Base-by-base conservation (phyloP, 1,284 basidiomycete species). In the Papiliotrema terrestris region DNA sequence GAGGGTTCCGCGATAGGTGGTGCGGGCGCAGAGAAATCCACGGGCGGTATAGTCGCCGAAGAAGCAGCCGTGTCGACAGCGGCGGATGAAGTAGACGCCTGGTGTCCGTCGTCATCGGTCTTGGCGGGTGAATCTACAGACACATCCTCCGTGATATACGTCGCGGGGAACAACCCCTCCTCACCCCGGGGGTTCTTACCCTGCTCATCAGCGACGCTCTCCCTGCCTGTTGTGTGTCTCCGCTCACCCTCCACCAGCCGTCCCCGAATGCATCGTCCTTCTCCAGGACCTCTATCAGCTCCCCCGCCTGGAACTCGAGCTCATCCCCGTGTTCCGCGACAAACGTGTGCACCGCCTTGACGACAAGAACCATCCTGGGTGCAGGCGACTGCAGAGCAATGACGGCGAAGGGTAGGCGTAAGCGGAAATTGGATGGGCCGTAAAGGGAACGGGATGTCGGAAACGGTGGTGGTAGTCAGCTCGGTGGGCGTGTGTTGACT, bases 191-290 rank as follows among this genome's bases (percentile, higher is more conserved):
- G 74, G 74, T 95, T 96, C 42, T 87, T 86, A 39, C 95, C 95
- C 88, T 94, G 25, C 11, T 2, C 42, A 37, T 54, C 32, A 55
- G 50, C 58, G 32, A 17, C 11, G 26, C 20, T 19, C 26, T 11
- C 17, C 41, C 46, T 43, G 51, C 8, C 3, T 2, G n/a, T 22
- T 19, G 20, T 13, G 46, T 8, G 5, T 23, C 2, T 2, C 9
- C 2, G 58, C 88, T 76, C 68, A 93, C 93, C 84, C 91, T 87
- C 91, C 91, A 98, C 95, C 95, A 98, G n/a, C 95, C 95, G 75
- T 98, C 95, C 42, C 85, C 85, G 72, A 92, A 98, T 55, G 86
- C 79, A 61, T 98, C 95, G 74, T 98, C 95, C 78, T 85, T 89
- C 80, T 98, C 94, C 42, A 97, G 62, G 43, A 98, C 85, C 67